Evolutionary conservation across 176 grass and related monocot genomes (phyloP).

Genomic region (Oryza glaberrima): DNA sequence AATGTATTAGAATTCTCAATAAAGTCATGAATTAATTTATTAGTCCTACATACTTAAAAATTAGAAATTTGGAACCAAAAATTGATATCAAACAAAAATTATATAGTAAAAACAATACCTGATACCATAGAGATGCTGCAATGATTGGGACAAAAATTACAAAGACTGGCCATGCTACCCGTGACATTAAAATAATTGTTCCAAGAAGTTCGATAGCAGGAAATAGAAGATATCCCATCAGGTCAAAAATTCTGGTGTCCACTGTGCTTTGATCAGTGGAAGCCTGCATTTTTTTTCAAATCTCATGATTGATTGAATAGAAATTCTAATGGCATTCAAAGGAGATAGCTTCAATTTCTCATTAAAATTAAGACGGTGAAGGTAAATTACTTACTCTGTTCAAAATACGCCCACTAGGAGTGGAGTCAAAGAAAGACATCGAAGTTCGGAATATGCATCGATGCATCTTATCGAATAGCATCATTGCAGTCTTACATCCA

Average conservation of each 20-base stretch:
- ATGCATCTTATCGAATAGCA: conserved; percentile 43
- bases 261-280: conserved; percentile 57
- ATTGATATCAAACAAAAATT: no score
- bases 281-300: conserved; percentile 36
- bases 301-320: not conserved
- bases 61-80: no score
- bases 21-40: no score
- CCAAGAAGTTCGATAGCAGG: conserved; percentile 50
- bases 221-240: conserved; percentile 46
- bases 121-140: conserved; percentile 19
- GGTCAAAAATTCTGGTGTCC: conserved; percentile 44
- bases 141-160: conserved; percentile 52
- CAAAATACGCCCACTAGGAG: conserved; percentile 35
- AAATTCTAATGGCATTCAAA: not conserved
- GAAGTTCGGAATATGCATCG: conserved; percentile 36
- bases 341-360: not conserved
- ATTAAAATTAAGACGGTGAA: not conserved
- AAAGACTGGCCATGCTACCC: conserved; percentile 61
- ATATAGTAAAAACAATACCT: no score
- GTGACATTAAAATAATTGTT: conserved; percentile 66
- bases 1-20: no score
- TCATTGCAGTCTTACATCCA: conserved; percentile 43
- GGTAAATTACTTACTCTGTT: conserved; percentile 23
- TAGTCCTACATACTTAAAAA: no score
- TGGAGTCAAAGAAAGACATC: conserved; percentile 50